Base-by-base conservation (phyloP, 164 flowering plant genomes). In the Vitis labrusca region DNA sequence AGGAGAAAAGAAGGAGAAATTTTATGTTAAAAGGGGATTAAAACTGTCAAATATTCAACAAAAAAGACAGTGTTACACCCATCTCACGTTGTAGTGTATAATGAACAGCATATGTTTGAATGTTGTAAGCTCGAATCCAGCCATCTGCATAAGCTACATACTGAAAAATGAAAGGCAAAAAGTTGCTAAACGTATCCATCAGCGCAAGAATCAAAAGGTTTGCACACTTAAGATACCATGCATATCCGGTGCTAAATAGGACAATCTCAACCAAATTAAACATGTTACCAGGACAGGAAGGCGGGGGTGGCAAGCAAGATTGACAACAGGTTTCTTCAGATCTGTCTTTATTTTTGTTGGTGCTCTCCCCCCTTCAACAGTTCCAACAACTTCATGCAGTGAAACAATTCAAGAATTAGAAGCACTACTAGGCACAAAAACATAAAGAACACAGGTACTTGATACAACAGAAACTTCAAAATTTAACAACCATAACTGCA, bases 141-240 rank as follows among this genome's bases (percentile, higher is more conserved):
- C 99, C 99, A 67, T 96, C 99, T 63, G 94, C 92, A 86, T 96
- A 96, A 63, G 97, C 99, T 61, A 96, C 97, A 86, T 91, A 96
- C 99, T 95, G 84, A 30, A 83, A 50, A 63, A 59, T 65, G 68
- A 73, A 66, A 58, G 32, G 23, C 23, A 68, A 66, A 70, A 2
- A 56, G 14, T 4, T 12, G 11, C 53, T 47, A 30, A 44, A 50
- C 16, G 5, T 9, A 53, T 1, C 50, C 10, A 23, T 9, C 23
- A 30, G 4, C 47, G 15, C 32, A 48, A 15, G 58, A 71, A 54
- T 9, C 50, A 12, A 73, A 66, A 17, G 49, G 13, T 67, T 61
- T 32, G 70, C 53, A 71, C 10, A 56, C 62, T 9, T 37, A 2
- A 48, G 8, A 49, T 37, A 9, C 27, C 27, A 65, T 47, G 27